These are phyloP conservation scores for Bipolaris cookei DNA, from an alignment of 2,329 filamentous ascomycete genomes.

Conservation along the genomic window DNA sequence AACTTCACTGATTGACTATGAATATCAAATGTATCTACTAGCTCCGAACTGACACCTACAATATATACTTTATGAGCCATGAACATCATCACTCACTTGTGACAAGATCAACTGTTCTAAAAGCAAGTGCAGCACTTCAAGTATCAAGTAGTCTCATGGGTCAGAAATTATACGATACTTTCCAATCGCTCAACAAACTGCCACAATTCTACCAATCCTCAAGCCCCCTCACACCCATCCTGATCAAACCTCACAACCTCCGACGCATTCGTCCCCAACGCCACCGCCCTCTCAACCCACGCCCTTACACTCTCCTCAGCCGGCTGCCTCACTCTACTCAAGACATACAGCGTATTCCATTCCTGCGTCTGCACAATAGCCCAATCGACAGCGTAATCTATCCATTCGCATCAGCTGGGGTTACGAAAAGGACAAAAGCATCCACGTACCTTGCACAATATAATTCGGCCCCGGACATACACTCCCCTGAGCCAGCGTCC, in stretches of 20 bases:
- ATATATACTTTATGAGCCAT: too few relatives aligned
- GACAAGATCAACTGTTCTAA: too few relatives aligned
- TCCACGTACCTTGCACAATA: conserved; percentile 35
- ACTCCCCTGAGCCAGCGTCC: conserved; percentile 2
- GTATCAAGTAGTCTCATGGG: too few relatives aligned
- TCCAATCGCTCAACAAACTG: too few relatives aligned
- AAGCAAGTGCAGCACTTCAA: too few relatives aligned
- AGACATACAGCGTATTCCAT: conserved; percentile 38
- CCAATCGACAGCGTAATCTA: conserved; percentile 35
- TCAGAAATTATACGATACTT: too few relatives aligned
- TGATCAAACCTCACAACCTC: conserved; percentile 30
- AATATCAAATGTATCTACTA: too few relatives aligned
- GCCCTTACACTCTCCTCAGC: conserved; percentile 28
- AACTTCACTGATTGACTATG: too few relatives aligned
- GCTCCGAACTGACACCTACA: too few relatives aligned
- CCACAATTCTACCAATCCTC: neutral
- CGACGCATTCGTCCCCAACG: conserved; percentile 24
- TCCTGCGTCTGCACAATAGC: conserved; percentile 40
- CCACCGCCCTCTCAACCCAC: conserved; percentile 15
- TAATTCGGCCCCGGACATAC: conserved; percentile 39
- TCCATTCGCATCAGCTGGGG: neutral
- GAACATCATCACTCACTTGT: too few relatives aligned
- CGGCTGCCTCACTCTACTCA: conserved; percentile 35
- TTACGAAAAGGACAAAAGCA: too few relatives aligned
- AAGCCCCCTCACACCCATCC: conserved; percentile 19